Base-by-base conservation (phyloP, 2,329 filamentous ascomycete genomes). In the Amphichorda felina region DNA sequence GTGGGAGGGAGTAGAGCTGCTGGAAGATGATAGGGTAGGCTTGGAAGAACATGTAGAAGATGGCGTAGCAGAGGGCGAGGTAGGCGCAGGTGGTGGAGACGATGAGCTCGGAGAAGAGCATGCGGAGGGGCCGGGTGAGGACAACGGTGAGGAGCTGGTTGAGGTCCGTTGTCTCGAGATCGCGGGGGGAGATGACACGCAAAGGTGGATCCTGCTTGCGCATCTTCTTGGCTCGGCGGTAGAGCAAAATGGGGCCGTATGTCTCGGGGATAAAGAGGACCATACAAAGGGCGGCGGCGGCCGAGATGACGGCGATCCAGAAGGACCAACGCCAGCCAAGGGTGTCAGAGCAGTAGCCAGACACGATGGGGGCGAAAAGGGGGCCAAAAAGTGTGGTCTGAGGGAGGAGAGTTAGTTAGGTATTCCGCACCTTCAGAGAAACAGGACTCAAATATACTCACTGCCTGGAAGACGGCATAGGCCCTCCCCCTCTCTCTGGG, bases 21-120 rank as follows among this genome's bases (percentile, higher is more conserved):
- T 70, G 60, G 53, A 84, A 88, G 42, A 86, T 80, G 40, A 79
- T 65, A 2, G 77, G 77, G 51, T 79, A 88, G 3, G 80, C 79
- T 51, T 85, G 75, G 46, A 89, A 85, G 49, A 76, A 85, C 57
- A 88, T 82, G 63, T 73, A 72, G 48, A 72, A 72, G 44, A 72
- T 70, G 33, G 63, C 70, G 49, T 86, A 88, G 24, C 76, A 68
- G 19, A 88, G 63, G 24, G 82, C 75, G 9, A 87, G 63, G 53
- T 86, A 88, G 48, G 73, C 50, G 52, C 78, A 85, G 2, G 71
- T 74, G 33, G 75, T 79, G 17, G 77, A 64, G 7, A 89, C 81
- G 34, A 89, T 81, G 33, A 79, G 76, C 50, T 91, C 84, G 30
- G 70, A 77, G 34, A 71, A 30, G 22, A 81, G 62, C 83, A 89